A percentile compares a stretch with the other conserved stretches of the same genome.
phyloP scores from a whole-genome alignment of 2,329 filamentous ascomycete species.

The Colletotrichum spinosum region DNA sequence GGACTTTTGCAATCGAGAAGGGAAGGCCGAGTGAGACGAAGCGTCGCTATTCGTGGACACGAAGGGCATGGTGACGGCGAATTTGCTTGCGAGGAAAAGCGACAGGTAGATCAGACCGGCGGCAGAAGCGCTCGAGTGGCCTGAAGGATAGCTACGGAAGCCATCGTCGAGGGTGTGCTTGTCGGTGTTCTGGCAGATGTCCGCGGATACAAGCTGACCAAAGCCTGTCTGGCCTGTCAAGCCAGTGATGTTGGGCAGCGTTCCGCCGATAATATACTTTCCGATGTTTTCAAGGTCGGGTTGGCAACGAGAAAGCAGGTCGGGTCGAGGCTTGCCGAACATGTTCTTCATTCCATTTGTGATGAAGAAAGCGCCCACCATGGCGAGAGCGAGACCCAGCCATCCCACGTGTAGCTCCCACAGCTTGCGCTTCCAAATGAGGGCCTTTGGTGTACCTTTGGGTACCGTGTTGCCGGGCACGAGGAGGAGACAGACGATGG shows the following conservation, averaged over 20 bases:
- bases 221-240: conserved; percentile 62
- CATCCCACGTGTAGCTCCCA: conserved; percentile 92
- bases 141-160: conserved; percentile 79
- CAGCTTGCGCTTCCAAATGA: conserved; percentile 83
- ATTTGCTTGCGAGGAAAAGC: conserved; percentile 87
- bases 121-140: conserved; percentile 74
- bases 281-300: conserved; percentile 76
- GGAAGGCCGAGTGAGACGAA: conserved; percentile 73
- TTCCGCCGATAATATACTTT: conserved; percentile 71
- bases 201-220: conserved; percentile 72
- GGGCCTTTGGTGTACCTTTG: conserved; percentile 68
- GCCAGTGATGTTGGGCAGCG: conserved; percentile 22
- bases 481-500: conserved; percentile 75
- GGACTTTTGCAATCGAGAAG: conserved; percentile 73
- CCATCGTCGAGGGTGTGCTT: conserved; percentile 76
- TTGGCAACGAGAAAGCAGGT: conserved; percentile 82
- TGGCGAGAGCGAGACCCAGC: conserved; percentile 81
- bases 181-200: conserved; percentile 79
- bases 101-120: conserved; percentile 87
- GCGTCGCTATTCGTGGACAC: conserved; percentile 64
- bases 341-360: conserved; percentile 88
- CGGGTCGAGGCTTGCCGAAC: conserved; percentile 79
- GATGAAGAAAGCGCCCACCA: conserved; percentile 80
- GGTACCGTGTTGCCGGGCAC: conserved; percentile 79
- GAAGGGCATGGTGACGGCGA: conserved; percentile 79